Base-by-base conservation (phyloP, 768 basidiomycete genomes). In the Gymnopilus dilepis region DNA sequence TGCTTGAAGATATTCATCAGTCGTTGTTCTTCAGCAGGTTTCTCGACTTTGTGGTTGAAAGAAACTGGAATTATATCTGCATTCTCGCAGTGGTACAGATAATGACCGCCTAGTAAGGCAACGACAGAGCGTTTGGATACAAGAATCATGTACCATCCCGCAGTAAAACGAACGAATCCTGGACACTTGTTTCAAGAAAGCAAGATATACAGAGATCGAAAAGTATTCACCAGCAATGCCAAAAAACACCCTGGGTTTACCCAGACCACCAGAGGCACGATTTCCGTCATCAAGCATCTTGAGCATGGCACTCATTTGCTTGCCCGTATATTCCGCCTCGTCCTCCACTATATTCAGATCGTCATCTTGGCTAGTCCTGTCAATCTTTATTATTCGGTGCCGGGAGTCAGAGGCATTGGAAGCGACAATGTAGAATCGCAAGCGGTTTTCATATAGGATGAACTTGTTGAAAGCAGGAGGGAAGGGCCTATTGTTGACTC, bases 281-380 rank as follows among this genome's bases (percentile, higher is more conserved):
- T 97, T 99, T 22, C 96, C 97, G 67, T 97, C 95, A 62, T 96
- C 94, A 8, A 99, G 82, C 94, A 97, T 97, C 76, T 91, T 92
- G 65, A 98, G 80, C 80, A 99, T 86, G 33, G 88, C 87, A 53
- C 86, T 92, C 87, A 97, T 92, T 76, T 99, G 91, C 71, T 88
- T 90, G 24, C 90, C 89, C 52, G 85, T 92, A 74, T 99, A 99
- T 22, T 93, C 86, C 0, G 88, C 88, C 40, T 92, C 87, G 72
- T 98, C 97, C 67, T 98, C 95, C 24, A 94, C 82, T 3, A 97
- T 86, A 24, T 77, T 76, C 11, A 97, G 80, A 62, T 91, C 88
- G 28, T 86, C 88, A 30, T 87, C 85, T 58, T 88, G 89, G 0
- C 86, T 83, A 1, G 92, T 95, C 40, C 97, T 82, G 74, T 99